Conservation (phyloP, 352 stramenopile genomes). For the Pythium rishiriense region DNA sequence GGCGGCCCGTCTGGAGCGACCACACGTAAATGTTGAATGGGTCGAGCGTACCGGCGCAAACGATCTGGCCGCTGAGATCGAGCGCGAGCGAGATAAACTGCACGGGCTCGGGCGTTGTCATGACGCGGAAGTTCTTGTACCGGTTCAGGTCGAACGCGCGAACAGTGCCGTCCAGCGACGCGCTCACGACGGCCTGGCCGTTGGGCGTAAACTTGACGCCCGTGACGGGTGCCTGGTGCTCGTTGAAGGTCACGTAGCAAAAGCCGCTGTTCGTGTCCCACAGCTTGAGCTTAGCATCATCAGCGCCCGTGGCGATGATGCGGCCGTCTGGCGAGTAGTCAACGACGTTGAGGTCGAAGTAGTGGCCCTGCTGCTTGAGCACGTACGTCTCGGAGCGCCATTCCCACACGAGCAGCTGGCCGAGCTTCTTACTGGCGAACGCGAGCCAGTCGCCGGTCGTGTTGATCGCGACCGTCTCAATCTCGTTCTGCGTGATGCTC, state of each 20-base stretch:
- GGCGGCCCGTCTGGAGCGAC: constrained; percentile 95
- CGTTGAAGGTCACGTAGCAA: constrained; percentile 99
- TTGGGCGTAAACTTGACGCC: constrained; percentile 94
- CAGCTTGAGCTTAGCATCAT: constrained; percentile 99
- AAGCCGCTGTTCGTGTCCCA: constrained; percentile 98
- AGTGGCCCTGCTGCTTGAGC: constrained; percentile 99
- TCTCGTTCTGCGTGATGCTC: constrained; percentile 87
- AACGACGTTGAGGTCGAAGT: constrained; percentile 96
- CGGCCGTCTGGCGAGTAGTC: constrained; percentile 97
- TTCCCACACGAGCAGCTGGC: constrained; percentile 99
- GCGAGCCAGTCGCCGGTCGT: constrained; percentile 97
- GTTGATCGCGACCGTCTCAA: constrained; percentile 95
- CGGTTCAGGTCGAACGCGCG: constrained; percentile 98
- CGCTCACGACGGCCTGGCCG: constrained; percentile 93
- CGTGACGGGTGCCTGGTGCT: constrained; percentile 97
- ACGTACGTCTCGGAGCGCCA: constrained; percentile 99
- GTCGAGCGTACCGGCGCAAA: constrained; percentile 94
- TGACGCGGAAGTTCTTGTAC: constrained; percentile 99
- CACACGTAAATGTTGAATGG: constrained; percentile 98
- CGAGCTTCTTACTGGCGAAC: constrained; percentile 96
- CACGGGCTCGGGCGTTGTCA: constrained; percentile 95
- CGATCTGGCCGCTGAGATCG: constrained; percentile 96
- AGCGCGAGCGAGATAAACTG: constrained; percentile 98
- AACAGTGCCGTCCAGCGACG: constrained; percentile 98
- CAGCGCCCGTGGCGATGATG: constrained; percentile 96